Conservation (phyloP, 2,329 filamentous ascomycete species). For the Diaporthe sp. region DNA sequence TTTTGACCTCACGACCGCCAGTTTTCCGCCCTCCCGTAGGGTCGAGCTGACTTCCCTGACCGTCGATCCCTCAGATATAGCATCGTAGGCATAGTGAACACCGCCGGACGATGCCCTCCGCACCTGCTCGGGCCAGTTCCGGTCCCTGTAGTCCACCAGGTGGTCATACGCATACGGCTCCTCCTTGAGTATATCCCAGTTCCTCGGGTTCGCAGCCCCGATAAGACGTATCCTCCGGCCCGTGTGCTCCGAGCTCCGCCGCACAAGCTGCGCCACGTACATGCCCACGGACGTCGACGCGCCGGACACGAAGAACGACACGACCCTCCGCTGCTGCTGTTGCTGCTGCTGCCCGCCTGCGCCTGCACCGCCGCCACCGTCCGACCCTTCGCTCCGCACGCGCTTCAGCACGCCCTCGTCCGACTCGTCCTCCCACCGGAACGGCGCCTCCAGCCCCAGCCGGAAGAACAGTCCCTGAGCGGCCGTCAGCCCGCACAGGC, state of each 20-base stretch:
- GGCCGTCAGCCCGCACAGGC: constrained; percentile 58
- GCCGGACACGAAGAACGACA: constrained; percentile 50
- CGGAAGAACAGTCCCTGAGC: constrained; percentile 57
- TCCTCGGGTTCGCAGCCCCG: constrained; percentile 48
- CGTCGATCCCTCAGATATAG: constrained; percentile 56
- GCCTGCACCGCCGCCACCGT: too few species aligned
- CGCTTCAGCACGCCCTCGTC: constrained; percentile 36
- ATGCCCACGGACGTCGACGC: constrained; percentile 52
- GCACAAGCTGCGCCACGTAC: constrained; percentile 51
- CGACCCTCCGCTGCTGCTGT: not conserved
- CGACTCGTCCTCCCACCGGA: constrained; percentile 45
- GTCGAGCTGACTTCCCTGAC: constrained; percentile 50
- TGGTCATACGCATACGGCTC: constrained; percentile 55
- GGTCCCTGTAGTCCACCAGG: constrained; percentile 56
- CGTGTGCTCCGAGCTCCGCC: constrained; percentile 20
- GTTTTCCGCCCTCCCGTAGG: constrained; percentile 46
- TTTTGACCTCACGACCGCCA: constrained; percentile 50
- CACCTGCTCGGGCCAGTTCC: constrained; percentile 52
- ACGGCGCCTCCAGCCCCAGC: constrained; percentile 53
- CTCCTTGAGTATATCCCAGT: constrained; percentile 47
- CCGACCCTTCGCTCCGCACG: constrained; percentile 8
- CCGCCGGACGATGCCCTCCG: constrained; percentile 46
- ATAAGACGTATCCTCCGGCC: constrained; percentile 46
- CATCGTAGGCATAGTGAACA: constrained; percentile 55
- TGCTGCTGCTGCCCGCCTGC: not conserved